Evolutionary conservation across 1,284 basidiomycete species (phyloP).

Genomic region (Rhizoctonia solani): DNA sequence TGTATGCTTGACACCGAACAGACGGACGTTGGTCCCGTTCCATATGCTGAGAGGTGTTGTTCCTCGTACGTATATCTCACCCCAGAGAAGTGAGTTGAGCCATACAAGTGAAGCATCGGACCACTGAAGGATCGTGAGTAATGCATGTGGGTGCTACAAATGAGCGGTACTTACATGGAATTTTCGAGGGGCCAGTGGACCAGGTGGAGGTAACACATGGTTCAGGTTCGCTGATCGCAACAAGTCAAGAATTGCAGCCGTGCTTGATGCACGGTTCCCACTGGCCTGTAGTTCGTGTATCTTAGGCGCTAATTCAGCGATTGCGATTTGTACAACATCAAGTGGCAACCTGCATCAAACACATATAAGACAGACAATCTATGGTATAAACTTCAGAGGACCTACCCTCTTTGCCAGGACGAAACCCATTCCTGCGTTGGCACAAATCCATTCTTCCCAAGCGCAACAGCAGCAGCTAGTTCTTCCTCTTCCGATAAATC

Average conservation of each 20-base stretch:
- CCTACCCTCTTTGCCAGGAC: conserved; percentile 85
- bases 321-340: conserved; percentile 79
- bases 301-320: conserved; percentile 84
- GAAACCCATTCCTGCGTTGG: conserved; percentile 95
- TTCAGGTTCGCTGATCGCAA: conserved; percentile 64
- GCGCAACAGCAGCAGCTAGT: conserved; percentile 62
- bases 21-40: conserved; percentile 81
- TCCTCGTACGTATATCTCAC: conserved; percentile 87
- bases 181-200: conserved; percentile 65
- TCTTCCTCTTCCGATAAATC: conserved; percentile 62
- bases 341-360: conserved; percentile 67
- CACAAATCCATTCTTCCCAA: conserved; percentile 86
- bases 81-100: conserved; percentile 90
- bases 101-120: conserved; percentile 85
- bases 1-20: conserved; percentile 88
- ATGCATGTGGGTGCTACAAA: not conserved
- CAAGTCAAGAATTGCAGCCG: conserved; percentile 70
- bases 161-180: conserved; percentile 62
- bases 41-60: conserved; percentile 83
- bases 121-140: conserved; percentile 61
- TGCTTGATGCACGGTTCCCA: conserved; percentile 62
- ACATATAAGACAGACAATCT: not conserved
- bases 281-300: conserved; percentile 79
- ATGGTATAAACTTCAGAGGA: not conserved
- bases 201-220: conserved; percentile 70